Base-by-base conservation (phyloP, 805 yeast species). In the Ogataea salicorniae region DNA sequence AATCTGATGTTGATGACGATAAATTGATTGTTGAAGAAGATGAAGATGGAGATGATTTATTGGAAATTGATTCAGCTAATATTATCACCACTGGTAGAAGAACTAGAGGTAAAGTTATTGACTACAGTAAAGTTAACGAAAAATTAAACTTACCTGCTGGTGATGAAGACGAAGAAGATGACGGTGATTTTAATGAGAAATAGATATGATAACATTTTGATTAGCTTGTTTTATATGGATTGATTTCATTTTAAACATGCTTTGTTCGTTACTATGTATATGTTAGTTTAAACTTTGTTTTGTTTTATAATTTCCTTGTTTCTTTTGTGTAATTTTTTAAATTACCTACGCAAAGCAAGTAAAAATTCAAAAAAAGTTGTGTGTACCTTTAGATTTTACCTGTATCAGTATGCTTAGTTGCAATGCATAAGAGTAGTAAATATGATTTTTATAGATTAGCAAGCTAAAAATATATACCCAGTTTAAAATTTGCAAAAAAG, bases 41-140 rank as follows among this genome's bases (percentile, higher is more conserved):
- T 15, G 81, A 75, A 18, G 90, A 81, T 22, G 94, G 86, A 34
- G 95, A 87, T 57, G 92, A 85, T 58, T 72, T 88, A 54, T 75
- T 76, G 34, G 95, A 85, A 67, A 87, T 90, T 55, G 95, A 87
- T 61, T 74, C 84, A 37, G 71, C 89, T 37, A 91, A 90, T 68
- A 89, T 90, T 63, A 89, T 89, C 54, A 75, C 84, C n/a, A 70
- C 80, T 16, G 94, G 95, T 14, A 77, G 95, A 68, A 86, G 97
- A 73, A 90, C 97, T 7, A 79, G 97, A 56, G 95, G 97, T 15
- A 85, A 83, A 61, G 85, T 84, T 17, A 84, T 91, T 57, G 97
- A 90, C 68, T 90, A 85, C 66, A 74, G 80, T 48, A 84, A 87
- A 68, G 89, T 95, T 15, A 87, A 89, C 18, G 85, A 80, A 55